A percentile compares a stretch with the other conserved stretches of the same genome.
These are phyloP conservation scores for Fusarium neocosmosporiellum DNA, from an alignment of 2,329 filamentous ascomycete genomes.

Conservation along the genomic window DNA sequence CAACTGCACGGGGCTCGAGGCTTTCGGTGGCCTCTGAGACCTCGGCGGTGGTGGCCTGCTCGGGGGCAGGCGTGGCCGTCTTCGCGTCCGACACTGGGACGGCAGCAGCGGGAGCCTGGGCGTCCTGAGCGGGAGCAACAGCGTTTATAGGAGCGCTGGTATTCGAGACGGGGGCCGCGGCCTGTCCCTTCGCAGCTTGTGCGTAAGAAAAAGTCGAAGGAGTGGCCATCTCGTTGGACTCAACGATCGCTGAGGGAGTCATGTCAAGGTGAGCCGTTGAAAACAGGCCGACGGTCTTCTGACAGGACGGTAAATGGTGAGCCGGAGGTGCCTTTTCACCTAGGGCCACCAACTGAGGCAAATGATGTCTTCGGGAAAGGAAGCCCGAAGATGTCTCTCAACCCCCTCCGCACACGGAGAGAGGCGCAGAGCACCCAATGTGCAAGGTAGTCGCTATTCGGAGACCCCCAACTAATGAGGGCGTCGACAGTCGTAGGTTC, in stretches of 20 bases:
- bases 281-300: conserved; percentile 27
- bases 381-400: conserved; percentile 38
- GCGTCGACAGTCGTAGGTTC: conserved; percentile 23
- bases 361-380: conserved; percentile 33
- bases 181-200: conserved; percentile 89
- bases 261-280: conserved; percentile 41
- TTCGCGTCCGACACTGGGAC: conserved; percentile 44
- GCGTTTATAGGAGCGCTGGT: conserved; percentile 39
- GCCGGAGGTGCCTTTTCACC: conserved; percentile 37
- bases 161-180: conserved; percentile 50
- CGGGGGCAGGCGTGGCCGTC: conserved; percentile 31
- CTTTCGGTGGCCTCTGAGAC: conserved; percentile 38
- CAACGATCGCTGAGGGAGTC: conserved; percentile 43
- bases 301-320: conserved; percentile 28
- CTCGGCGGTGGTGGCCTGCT: conserved; percentile 44
- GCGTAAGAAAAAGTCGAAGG: conserved; percentile 87
- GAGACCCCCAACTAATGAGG: conserved; percentile 38
- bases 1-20: conserved; percentile 35
- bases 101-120: conserved; percentile 43
- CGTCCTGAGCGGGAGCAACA: conserved; percentile 40
- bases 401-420: conserved; percentile 40
- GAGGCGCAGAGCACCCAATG: conserved; percentile 40
- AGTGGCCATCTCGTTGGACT: conserved; percentile 60
- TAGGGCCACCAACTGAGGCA: conserved; percentile 22
- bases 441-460: conserved; percentile 35